Evolutionary conservation across 768 basidiomycete genomes (phyloP).

Genomic region (Grammothele lineata): DNA sequence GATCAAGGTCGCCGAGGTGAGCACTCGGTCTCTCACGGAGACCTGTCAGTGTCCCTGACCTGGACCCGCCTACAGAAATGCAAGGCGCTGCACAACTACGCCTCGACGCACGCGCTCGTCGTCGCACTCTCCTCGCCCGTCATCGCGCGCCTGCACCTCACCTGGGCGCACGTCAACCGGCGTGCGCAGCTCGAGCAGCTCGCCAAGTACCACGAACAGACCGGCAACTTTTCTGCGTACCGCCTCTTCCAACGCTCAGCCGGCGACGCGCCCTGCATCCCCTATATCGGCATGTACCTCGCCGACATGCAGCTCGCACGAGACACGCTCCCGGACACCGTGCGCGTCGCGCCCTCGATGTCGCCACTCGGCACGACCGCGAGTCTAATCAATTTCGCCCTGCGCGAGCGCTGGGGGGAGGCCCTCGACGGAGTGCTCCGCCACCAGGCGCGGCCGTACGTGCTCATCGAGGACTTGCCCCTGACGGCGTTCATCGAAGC

Average conservation of each 20-base stretch:
- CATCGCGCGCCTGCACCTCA: constrained; percentile 52
- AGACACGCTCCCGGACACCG: constrained; percentile 43
- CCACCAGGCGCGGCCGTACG: constrained; percentile 51
- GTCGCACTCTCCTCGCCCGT: constrained; percentile 58
- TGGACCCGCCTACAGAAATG: constrained; percentile 50
- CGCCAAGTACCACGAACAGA: constrained; percentile 53
- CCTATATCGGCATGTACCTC: constrained; percentile 61
- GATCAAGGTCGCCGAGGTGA: constrained; percentile 76
- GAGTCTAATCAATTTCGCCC: constrained; percentile 44
- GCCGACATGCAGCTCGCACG: constrained; percentile 54
- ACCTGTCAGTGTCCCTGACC: constrained; percentile 11
- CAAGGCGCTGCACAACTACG: constrained; percentile 56
- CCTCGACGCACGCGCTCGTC: constrained; percentile 64
- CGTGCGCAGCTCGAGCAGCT: constrained; percentile 49
- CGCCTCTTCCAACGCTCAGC: constrained; percentile 39
- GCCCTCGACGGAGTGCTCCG: constrained; percentile 51
- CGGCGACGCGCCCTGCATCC: constrained; percentile 59
- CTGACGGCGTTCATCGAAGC: constrained; percentile 44
- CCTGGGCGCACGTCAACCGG: constrained; percentile 61
- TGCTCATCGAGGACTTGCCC: constrained; percentile 41
- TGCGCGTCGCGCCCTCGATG: constrained; percentile 14
- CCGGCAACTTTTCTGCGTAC: constrained; percentile 53
- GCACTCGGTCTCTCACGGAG: constrained; percentile 12
- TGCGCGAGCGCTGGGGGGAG: constrained; percentile 55
- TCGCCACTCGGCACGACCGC: constrained; percentile 11